Conservation (phyloP, 768 basidiomycete genomes). For the Collybiopsis luxurians region DNA sequence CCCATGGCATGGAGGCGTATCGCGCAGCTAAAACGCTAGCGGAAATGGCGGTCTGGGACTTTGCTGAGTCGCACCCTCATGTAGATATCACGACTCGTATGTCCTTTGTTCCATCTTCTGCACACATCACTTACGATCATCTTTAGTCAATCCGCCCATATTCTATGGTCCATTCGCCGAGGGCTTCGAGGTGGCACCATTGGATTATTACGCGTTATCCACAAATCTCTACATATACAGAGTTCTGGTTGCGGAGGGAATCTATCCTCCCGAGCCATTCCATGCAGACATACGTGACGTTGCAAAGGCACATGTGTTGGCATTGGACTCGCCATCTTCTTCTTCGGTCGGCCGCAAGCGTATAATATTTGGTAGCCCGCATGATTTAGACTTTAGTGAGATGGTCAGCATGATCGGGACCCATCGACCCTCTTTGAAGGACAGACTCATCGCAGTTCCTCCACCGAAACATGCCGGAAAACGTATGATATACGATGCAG, state of each 20-base stretch:
- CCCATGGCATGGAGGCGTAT: constrained; percentile 24
- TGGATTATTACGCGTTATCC: too few species aligned
- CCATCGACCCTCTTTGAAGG: neutral
- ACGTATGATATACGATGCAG: neutral
- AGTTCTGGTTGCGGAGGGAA: constrained; percentile 1
- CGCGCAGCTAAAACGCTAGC: constrained; percentile 33
- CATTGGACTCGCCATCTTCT: constrained; percentile 7
- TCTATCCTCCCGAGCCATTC: neutral
- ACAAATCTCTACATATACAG: neutral
- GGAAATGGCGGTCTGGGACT: constrained; percentile 38
- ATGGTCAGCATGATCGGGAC: neutral
- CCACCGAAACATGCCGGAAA: constrained; percentile 11
- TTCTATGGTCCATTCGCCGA: constrained; percentile 29
- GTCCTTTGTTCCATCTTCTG: constrained; percentile 9
- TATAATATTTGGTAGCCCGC: constrained; percentile 1
- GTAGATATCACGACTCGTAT: constrained; percentile 31
- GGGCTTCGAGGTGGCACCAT: constrained; percentile 10
- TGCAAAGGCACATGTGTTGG: constrained; percentile 12
- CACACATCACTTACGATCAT: neutral
- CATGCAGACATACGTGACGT: constrained; percentile 11
- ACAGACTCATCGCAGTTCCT: neutral
- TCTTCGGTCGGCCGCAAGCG: constrained; percentile 12
- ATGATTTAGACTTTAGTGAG: neutral
- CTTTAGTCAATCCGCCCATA: constrained; percentile 29
- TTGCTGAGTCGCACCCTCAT: constrained; percentile 31